Evolutionary conservation across 768 basidiomycete genomes (phyloP), one percentile per base, ranked within the genome.

Genomic region (Termitomyces sp.): DNA sequence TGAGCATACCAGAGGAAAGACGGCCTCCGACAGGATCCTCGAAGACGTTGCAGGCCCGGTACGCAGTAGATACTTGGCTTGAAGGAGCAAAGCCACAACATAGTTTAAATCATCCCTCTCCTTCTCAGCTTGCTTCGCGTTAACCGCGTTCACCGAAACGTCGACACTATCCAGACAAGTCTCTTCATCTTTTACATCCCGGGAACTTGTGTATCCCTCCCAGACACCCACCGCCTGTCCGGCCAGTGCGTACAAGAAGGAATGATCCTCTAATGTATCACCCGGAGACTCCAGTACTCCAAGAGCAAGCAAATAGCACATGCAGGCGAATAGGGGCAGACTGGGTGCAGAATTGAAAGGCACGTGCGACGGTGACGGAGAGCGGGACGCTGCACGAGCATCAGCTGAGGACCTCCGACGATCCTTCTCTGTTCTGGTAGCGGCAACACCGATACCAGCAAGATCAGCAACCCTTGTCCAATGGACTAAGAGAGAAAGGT

Each of bases 301-400:
- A 52, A 88, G 65, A 1, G 87, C 86, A 39, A 88, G 77, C 2
- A 79, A 74, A 1, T 81, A 82, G 48, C 80, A 79, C 43, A 81
- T 76, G 2, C 79, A 73, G 0, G 84, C 81, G 59, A 88, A 89
- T 63, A 88, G 80, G 9, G 76, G 69, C 60, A 81, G 58, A 21
- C 65, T 63, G 28, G 48, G 46, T 39, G 27, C 45, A 32, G 39
- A 30, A 62, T 30, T 32, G 17, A 37, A 28, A 5, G 49, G 11
- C 17, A 55, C 2, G 5, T 54, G 44, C 12, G 40, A 34, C 5
- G 47, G 46, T 3, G 58, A 57, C 17, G 52, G 44, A n/a, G 60
- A 37, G 14, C 11, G 16, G 42, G 52, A 54, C 8, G 21, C 44
- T 14, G 23, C 10, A 23, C 41, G 42, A 16, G 41, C 40, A 21